Evolutionary conservation across 306 rosid genomes (phyloP).

Genomic region (Purshia tridentata): DNA sequence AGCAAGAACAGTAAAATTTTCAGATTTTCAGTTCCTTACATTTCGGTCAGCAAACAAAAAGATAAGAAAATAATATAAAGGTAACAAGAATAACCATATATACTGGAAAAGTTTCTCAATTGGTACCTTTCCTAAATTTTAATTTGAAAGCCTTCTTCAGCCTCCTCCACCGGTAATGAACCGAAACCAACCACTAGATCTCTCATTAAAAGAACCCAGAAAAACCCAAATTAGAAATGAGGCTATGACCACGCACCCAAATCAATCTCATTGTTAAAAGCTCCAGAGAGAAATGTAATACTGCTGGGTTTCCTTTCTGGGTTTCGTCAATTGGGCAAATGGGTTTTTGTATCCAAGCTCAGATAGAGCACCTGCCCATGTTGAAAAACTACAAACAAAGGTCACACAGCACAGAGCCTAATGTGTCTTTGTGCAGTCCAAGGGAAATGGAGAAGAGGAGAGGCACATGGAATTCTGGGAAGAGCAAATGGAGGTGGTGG

Average conservation of each 20-base stretch:
- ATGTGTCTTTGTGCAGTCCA: conserved; percentile 26
- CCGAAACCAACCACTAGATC: conserved; percentile 43
- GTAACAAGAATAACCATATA: background rate
- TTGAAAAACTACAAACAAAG: conserved; percentile 17
- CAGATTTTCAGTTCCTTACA: conserved; percentile 5
- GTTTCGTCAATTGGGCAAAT: conserved; percentile 33
- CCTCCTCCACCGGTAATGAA: conserved; percentile 31
- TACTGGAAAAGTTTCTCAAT: conserved; percentile 23
- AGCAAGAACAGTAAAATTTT: background rate
- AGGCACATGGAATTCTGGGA: conserved; percentile 42
- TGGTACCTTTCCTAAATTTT: conserved; percentile 31
- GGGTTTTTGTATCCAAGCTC: conserved; percentile 30
- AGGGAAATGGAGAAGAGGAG: conserved; percentile 42
- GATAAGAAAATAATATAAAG: conserved; percentile 3
- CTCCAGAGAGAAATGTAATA: background rate
- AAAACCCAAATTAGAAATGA: conserved; percentile 24
- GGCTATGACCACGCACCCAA: conserved; percentile 27
- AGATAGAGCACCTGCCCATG: conserved; percentile 16
- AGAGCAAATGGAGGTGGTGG: conserved; percentile 38
- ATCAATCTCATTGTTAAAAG: conserved; percentile 42
- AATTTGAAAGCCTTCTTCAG: conserved; percentile 29
- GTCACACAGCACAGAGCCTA: conserved; percentile 24
- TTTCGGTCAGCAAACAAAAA: conserved; percentile 16
- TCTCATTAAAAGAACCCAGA: conserved; percentile 22
- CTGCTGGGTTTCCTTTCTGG: conserved; percentile 27